Base-by-base conservation (phyloP, 768 basidiomycete species). In the Leucocoprinus leucothites region DNA sequence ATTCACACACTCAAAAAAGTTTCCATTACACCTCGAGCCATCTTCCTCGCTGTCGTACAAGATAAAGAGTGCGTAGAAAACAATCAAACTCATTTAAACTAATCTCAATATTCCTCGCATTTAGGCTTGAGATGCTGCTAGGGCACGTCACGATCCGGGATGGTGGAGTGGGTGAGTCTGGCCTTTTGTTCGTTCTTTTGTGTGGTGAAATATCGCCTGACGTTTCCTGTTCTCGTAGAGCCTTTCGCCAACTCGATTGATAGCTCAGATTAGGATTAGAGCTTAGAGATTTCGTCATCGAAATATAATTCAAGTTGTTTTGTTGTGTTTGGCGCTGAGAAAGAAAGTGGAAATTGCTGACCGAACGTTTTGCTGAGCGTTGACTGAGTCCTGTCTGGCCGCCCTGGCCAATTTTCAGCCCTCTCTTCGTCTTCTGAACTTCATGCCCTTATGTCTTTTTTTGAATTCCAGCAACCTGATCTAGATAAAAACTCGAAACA, bases 1-100 rank as follows among this genome's bases (percentile, higher is more conserved):
- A 88, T 89, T 47, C 81, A 85, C 57, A 87, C 91, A 66, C 85
- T 89, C 76, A 87, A 89, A 75, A 90, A 89, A 77, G 79, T 81
- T 58, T 84, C 89, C 73, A 92, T 93, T 61, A 84, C 87, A 18
- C 91, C 91, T 73, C 83, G 91, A 56, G 87, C 91, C 73, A 67
- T 92, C 47, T 86, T 89, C 62, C 81, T 92, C 40, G 91, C 89
- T 54, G 85, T 92, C 68, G 79, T 85, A 49, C 86, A 89, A 69
- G 88, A 89, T 56, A 83, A 84, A 58, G 89, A 86, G 84, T 86
- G 43, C 19, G 69, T 59, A 14, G 26, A 8, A 35, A 14, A 35
- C 7, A 19, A 25, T 13, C 25, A 7, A 16, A 51, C 19, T 6
- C n/a, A n/a, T 28, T 43, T 14, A 40, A 24, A 13, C 11, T 45